phyloP scores from a whole-genome alignment of 352 stramenopile species.

The Globisporangium megalacanthum region DNA sequence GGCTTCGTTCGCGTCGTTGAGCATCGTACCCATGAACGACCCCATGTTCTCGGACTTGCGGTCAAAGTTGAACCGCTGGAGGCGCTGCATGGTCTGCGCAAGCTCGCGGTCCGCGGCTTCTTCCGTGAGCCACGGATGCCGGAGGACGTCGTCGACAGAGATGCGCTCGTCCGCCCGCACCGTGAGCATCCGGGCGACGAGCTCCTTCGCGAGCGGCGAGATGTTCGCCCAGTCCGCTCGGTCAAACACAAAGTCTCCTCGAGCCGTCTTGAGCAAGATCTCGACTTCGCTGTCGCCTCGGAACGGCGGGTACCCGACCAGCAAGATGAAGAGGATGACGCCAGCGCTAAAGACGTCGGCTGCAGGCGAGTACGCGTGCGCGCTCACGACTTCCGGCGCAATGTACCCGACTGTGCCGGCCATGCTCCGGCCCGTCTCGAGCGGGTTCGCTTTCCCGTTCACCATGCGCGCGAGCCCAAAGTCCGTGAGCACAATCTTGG shows the following conservation, averaged over 20 bases:
- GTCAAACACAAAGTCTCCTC: constrained; percentile 68
- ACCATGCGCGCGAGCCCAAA: constrained; percentile 76
- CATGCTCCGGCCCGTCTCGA: constrained; percentile 59
- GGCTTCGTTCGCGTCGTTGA: constrained; percentile 42
- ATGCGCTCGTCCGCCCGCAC: constrained; percentile 72
- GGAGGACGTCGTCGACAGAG: constrained; percentile 51
- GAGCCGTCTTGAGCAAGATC: constrained; percentile 72
- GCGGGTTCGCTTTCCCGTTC: constrained; percentile 59
- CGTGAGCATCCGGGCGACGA: constrained; percentile 67
- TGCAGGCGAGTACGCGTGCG: constrained; percentile 57
- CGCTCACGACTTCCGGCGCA: constrained; percentile 64
- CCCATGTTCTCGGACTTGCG: constrained; percentile 78
- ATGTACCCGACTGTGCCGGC: constrained; percentile 78
- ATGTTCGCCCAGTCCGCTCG: constrained; percentile 55
- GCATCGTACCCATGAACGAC: constrained; percentile 51
- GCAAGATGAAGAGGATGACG: constrained; percentile 77
- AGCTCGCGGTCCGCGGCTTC: constrained; percentile 23
- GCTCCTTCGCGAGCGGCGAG: constrained; percentile 50
- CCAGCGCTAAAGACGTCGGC: constrained; percentile 76
- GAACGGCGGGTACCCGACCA: constrained; percentile 77
- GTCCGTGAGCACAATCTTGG: constrained; percentile 73
- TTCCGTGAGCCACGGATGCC: constrained; percentile 55
- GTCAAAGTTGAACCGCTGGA: constrained; percentile 77
- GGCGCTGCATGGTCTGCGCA: constrained; percentile 32
- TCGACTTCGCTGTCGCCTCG: constrained; percentile 67